Evolutionary conservation across 208 protist genomes (phyloP), one percentile per base, ranked within the genome.

Genomic region (Crithidia mellificae): DNA sequence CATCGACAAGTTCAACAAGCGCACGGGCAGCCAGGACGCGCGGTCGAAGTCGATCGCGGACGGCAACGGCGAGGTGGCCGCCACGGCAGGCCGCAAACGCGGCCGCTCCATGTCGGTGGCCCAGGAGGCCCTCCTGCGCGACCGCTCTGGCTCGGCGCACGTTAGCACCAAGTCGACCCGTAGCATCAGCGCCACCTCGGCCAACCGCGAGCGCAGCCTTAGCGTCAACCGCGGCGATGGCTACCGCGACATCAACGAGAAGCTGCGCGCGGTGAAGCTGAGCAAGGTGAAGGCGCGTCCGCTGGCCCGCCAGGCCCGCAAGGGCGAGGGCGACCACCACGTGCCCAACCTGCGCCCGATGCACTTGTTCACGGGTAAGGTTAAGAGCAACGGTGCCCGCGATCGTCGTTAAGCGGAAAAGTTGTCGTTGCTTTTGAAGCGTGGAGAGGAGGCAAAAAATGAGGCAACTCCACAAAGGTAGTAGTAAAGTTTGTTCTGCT

Each of bases 341-440:
- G 78, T 99, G 34, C 84, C 78, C 55, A 92, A 95, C 85, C 56
- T 96, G 20, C 98, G 89, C 78, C 98, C 98, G 17, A 99, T 99
- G 83, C 98, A 99, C 84, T 78, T 99, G 53, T 99, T 98, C 74
- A 91, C 97, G 29, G 99, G 99, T 68, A 99, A 99, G 91, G 94
- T 97, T 59, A 97, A 96, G 80, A 84, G 72, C 67, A 96, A 94
- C 63, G 88, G 91, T 32, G 78, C 75, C 22, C 86, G 91, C n/a
- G 85, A 94, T 67, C 83, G 87, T 27, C 86, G 91, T 52, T 95
- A 90, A 92, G 55, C 6, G 5, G 34, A 38, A n/a, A n/a, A n/a
- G n/a, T n/a, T n/a, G n/a, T n/a, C n/a, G n/a, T n/a, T n/a, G n/a
- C n/a, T n/a, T n/a, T n/a, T n/a, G n/a, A n/a, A n/a, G n/a, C n/a